These are phyloP conservation scores for Fusarium cicatricum DNA, from an alignment of 2,329 filamentous ascomycete genomes.

Conservation along the genomic window DNA sequence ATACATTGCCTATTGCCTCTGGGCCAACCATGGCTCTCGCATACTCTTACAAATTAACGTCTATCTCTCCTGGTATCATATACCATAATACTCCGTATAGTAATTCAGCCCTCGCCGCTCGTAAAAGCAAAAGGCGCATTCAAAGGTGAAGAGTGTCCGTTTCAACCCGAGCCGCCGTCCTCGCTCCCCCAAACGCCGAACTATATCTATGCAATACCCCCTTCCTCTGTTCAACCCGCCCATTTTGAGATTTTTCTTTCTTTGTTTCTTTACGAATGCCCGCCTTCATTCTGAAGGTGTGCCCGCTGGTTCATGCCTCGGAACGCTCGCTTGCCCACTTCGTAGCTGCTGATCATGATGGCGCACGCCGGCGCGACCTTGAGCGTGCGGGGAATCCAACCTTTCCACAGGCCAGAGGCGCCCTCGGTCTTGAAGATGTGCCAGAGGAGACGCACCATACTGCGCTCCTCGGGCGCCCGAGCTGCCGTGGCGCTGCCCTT, in stretches of 20 bases:
- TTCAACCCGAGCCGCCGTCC: conserved; percentile 2
- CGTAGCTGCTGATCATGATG: conserved; percentile 99
- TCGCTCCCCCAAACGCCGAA: conserved; percentile 29
- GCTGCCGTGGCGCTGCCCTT: conserved; percentile 47
- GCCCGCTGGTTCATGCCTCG: conserved; percentile 71
- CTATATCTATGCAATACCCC: conserved; percentile 21
- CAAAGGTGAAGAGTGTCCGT: conserved; percentile 28
- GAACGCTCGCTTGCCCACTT: conserved; percentile 92
- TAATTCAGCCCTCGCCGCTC: conserved; percentile 31
- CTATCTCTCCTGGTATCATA: conserved; percentile 31
- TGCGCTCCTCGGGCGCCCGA: conserved; percentile 73
- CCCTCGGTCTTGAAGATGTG: conserved; percentile 93
- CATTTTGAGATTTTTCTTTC: conserved; percentile 21
- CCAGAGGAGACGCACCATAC: conserved; percentile 84
- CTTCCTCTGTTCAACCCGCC: background rate
- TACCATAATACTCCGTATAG: conserved; percentile 16
- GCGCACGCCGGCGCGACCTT: conserved; percentile 97
- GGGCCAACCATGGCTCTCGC: background rate
- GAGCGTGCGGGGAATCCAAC: conserved; percentile 89
- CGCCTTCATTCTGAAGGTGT: conserved; percentile 12
- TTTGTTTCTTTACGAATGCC: conserved; percentile 20
- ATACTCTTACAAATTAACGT: conserved; percentile 38
- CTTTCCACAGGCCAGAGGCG: conserved; percentile 80
- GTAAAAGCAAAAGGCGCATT: conserved; percentile 7
- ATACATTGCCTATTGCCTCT: background rate